These are phyloP conservation scores for Mycena filopes DNA, from an alignment of 768 basidiomycete genomes.

Conservation along the genomic window DNA sequence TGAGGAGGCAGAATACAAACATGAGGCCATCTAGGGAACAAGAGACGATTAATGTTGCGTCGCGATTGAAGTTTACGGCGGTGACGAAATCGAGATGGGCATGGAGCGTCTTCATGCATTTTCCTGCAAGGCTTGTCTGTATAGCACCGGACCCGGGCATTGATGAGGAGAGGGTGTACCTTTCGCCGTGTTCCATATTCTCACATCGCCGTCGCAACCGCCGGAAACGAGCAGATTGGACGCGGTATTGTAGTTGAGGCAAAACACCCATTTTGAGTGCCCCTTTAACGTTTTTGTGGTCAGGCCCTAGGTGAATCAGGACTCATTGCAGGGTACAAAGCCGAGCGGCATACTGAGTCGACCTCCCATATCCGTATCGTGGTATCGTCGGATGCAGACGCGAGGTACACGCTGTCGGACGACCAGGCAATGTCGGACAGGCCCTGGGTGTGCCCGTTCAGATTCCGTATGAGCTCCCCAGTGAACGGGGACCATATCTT, in stretches of 20 bases:
- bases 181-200: slow-evolving; percentile 90
- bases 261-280: slow-evolving; percentile 91
- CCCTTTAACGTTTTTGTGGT: slow-evolving; percentile 79
- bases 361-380: slow-evolving; percentile 92
- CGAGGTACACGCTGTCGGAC: slow-evolving; percentile 81
- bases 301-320: slow-evolving; percentile 60
- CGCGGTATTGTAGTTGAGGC: slow-evolving; percentile 89
- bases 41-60: slow-evolving; percentile 91
- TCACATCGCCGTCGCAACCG: slow-evolving; percentile 91
- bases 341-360: slow-evolving; percentile 62
- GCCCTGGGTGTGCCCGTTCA: slow-evolving; percentile 82
- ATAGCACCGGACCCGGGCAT: slow-evolving; percentile 22
- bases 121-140: slow-evolving; percentile 63
- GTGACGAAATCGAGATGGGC: slow-evolving; percentile 97
- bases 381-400: slow-evolving; percentile 93
- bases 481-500: slow-evolving; percentile 89
- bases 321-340: not conserved
- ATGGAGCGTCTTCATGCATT: slow-evolving; percentile 85
- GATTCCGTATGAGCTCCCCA: slow-evolving; percentile 78
- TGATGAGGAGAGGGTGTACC: slow-evolving; percentile 55
- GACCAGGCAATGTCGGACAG: slow-evolving; percentile 94
- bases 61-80: slow-evolving; percentile 92
- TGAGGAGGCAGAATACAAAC: slow-evolving; percentile 59
- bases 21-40: slow-evolving; percentile 94
- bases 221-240: slow-evolving; percentile 93